Base-by-base conservation (phyloP, 371 early-diverging fungal genomes). In the Choanephora cucurbitarum region DNA sequence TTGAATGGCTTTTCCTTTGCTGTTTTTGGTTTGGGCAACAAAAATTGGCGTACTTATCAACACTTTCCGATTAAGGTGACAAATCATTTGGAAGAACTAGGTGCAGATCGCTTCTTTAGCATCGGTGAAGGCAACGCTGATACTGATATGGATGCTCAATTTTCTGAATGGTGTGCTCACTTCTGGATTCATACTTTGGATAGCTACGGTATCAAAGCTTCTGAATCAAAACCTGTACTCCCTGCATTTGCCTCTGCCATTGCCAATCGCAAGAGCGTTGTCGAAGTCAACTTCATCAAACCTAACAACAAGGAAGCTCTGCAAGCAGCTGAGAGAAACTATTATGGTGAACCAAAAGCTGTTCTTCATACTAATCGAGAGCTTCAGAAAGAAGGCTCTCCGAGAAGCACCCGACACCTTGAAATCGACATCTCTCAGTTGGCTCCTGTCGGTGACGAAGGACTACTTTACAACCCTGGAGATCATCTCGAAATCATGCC, bases 41-140 rank as follows among this genome's bases (percentile, higher is more conserved):
- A 70, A 58, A 77, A 84, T 53, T 84, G 84, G 84, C 62, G 81
- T 23, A 84, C 84, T 6, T 84, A 77, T 39, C 83, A 82, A 55
- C 57, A 60, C 11, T 84, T 84, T 65, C 84, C 84, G 19, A 55
- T 50, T 42, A 72, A 70, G 47, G 64, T 81, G 8, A 68, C 75
- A 49, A 50, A 53, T 2, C 24, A 44, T 6, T 49, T 77, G 1
- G 75, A 77, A 18, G 65, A 73, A 9, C 58, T 84, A 1, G 85
- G 85, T 50, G 85, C 77, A 9, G 66, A 68, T 1, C 69, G 77
- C 6, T 62, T 82, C 50, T 70, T 75, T 34, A 21, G 54, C 24
- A 32, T 54, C 44, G 85, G 83, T 44, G 73, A 70, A 49, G 73
- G 78, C 34, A 72, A 84, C 60, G 82, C 78, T n/a, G 75, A 80